Evolutionary conservation across 805 yeast genomes (phyloP).

Genomic region (Lachancea mirantina): DNA sequence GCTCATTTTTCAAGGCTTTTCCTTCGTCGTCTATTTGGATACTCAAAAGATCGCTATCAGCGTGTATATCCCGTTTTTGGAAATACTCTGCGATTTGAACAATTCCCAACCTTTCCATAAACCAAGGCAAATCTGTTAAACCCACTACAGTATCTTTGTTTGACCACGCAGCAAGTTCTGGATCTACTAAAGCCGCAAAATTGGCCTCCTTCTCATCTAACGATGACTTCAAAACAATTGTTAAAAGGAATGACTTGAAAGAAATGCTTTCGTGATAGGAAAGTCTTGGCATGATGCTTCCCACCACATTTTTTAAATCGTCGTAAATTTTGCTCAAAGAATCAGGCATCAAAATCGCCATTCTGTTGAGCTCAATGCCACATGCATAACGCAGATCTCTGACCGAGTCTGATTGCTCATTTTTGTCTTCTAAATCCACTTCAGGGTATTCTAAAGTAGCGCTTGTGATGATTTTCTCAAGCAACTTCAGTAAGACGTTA

Average conservation of each 20-base stretch:
- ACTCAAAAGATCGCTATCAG: conserved; percentile 63
- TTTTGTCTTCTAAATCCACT: conserved; percentile 37
- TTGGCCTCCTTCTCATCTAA: conserved; percentile 66
- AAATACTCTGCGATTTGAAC: conserved; percentile 91
- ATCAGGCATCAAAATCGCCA: conserved; percentile 93
- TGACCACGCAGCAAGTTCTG: conserved; percentile 88
- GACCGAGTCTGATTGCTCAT: conserved; percentile 73
- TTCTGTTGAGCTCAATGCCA: conserved; percentile 88
- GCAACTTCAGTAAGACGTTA: conserved; percentile 70
- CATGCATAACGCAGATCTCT: conserved; percentile 85
- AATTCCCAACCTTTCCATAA: conserved; percentile 94
- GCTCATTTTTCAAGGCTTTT: conserved; percentile 58
- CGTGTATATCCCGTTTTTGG: conserved; percentile 70
- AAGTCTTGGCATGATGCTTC: conserved; percentile 62
- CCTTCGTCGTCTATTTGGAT: conserved; percentile 92
- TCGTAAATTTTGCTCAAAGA: conserved; percentile 71
- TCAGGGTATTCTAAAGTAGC: conserved; percentile 77
- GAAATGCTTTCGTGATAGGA: conserved; percentile 91
- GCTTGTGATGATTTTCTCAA: conserved; percentile 79
- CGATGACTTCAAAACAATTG: conserved; percentile 82
- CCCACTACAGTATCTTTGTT: conserved; percentile 89
- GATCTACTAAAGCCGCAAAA: conserved; percentile 85
- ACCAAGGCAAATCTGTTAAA: conserved; percentile 86
- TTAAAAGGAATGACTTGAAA: conserved; percentile 83
- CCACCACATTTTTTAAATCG: conserved; percentile 77